These are phyloP conservation scores for Microbotryomycetes sp. DNA, from an alignment of 1,284 basidiomycete species.

Conservation along the genomic window DNA sequence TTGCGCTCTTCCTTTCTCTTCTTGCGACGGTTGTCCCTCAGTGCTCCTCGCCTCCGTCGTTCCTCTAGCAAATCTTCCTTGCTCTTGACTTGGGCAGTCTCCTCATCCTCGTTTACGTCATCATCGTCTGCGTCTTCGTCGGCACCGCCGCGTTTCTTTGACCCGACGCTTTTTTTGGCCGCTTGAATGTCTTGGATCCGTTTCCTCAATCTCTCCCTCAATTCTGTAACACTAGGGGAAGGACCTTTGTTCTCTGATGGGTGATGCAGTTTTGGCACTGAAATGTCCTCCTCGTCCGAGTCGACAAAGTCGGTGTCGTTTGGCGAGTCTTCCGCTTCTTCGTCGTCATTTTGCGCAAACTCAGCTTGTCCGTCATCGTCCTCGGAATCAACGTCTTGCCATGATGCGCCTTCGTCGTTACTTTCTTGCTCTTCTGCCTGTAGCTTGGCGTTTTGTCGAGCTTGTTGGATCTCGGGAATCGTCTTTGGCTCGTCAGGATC, in stretches of 20 bases:
- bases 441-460: constrained; percentile 46
- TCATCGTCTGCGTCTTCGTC: constrained; percentile 37
- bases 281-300: constrained; percentile 35
- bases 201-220: constrained; percentile 69
- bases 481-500: constrained; percentile 83
- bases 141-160: background rate
- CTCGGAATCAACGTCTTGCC: constrained; percentile 43
- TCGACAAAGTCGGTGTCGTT: constrained; percentile 38
- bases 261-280: constrained; percentile 23
- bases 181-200: constrained; percentile 59
- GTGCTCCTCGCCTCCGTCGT: constrained; percentile 61
- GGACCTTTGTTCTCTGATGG: constrained; percentile 56
- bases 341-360: constrained; percentile 39
- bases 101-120: constrained; percentile 45
- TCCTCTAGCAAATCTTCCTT: constrained; percentile 76
- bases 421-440: constrained; percentile 37
- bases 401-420: constrained; percentile 1
- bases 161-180: constrained; percentile 26
- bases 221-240: constrained; percentile 49
- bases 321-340: constrained; percentile 34
- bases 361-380: constrained; percentile 37
- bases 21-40: constrained; percentile 73
- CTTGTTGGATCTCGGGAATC: constrained; percentile 57
- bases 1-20: constrained; percentile 74
- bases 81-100: constrained; percentile 40